Evolutionary conservation across 23 red algal genomes (phyloP), one percentile per base, ranked within the genome.

Genomic region (Agarophyton chilense): DNA sequence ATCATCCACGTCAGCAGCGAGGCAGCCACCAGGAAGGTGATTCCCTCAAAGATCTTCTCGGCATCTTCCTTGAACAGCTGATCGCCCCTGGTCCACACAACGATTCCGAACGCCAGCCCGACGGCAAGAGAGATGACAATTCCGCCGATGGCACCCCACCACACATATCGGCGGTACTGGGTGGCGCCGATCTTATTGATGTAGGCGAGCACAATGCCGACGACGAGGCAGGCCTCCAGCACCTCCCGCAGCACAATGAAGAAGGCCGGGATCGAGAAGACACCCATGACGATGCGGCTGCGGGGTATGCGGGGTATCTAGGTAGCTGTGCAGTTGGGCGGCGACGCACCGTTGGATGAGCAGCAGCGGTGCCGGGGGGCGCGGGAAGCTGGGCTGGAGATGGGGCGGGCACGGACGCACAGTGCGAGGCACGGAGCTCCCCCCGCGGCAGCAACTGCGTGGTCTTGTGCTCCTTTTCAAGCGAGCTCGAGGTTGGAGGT

Each of bases 221-320:
- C 88, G 58, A 96, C 94, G 38, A 96, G 88, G 39, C 88, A 92
- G 9, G 94, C 94, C 77, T 96, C 94, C 65, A 96, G 40, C 33
- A 96, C 88, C 82, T 96, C 94, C 16, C 94, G 94, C 49, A 96
- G 58, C 17, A 92, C 89, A 14, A 96, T 92, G 94, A 96, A 92
- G 44, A 92, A 96, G 68, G 88, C 94, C 41, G 94, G 80, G 81
- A 96, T 86, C 25, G 88, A 92, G 34, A 96, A 96, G 24, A 96
- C 81, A 9, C 21, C 36, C 52, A 94, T 68, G 47, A 54, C 85
- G 78, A 4, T 24, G 16, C 4, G 13, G 28, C 26, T n/a, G n/a
- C n/a, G n/a, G n/a, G n/a, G 44, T 47, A 47, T 9, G 12, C 6
- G 44, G 44, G 44, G 44, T 12, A 9, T 47, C 12, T 9, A 47